phyloP scores from a whole-genome alignment of 2,329 filamentous ascomycete species.

The Ophiocordyceps camponoti-saundersi region DNA sequence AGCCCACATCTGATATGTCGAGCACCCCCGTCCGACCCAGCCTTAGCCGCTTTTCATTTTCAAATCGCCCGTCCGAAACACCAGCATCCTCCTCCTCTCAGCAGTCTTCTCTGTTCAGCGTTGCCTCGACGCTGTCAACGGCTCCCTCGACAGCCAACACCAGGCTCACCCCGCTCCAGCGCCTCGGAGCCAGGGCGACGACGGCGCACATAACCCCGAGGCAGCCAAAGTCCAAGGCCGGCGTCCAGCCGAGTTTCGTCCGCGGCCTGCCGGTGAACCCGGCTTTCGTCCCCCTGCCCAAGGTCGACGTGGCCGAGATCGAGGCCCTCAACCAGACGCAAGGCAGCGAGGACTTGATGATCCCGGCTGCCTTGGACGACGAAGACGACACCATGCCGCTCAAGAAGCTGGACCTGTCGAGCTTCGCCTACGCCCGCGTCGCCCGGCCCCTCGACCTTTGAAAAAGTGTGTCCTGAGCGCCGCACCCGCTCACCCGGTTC shows the following conservation, averaged over 20 bases:
- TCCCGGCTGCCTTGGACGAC: constrained; percentile 24
- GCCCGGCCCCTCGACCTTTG: background rate
- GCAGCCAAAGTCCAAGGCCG: constrained; percentile 11
- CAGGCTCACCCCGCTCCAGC: constrained; percentile 33
- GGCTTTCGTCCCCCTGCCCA: constrained; percentile 36
- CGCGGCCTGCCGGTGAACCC: constrained; percentile 29
- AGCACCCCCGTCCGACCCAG: constrained; percentile 13
- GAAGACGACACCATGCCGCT: constrained; percentile 21
- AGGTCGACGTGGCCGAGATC: constrained; percentile 34
- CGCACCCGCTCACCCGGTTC: no score
- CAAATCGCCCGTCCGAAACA: constrained; percentile 12
- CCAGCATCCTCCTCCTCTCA: constrained; percentile 17
- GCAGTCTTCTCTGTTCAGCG: constrained; percentile 19
- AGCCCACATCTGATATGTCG: constrained; percentile 5
- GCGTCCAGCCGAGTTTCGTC: constrained; percentile 9
- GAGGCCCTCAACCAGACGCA: constrained; percentile 28
- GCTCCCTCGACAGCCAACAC: constrained; percentile 24
- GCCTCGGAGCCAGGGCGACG: constrained; percentile 30
- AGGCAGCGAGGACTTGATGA: constrained; percentile 41
- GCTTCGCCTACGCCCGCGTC: constrained; percentile 23
- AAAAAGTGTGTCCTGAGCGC: no score
- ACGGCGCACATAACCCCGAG: constrained; percentile 17
- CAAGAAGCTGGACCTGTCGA: constrained; percentile 27
- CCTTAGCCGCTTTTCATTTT: constrained; percentile 18
- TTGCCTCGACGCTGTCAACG: constrained; percentile 21